Evolutionary conservation across 352 stramenopile species (phyloP), one percentile per base, ranked within the genome.

Genomic region (Globisporangium nodosum): DNA sequence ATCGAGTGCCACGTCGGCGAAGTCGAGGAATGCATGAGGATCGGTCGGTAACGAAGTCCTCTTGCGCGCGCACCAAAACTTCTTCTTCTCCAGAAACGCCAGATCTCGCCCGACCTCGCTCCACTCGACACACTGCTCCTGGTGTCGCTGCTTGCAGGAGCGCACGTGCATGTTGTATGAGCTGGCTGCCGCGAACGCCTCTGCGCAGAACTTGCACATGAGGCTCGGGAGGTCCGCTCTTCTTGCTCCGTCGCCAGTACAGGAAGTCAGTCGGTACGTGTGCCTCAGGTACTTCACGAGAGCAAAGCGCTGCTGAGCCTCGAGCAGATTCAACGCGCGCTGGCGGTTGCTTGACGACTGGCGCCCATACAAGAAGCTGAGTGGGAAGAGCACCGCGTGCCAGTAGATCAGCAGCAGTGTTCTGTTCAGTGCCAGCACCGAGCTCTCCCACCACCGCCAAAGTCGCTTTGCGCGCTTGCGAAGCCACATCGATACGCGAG

Each of bases 211-310:
- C 7, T 30, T 20, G 24, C 59, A 65, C 4, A 55, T 48, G 11
- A 65, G 53, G 21, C 18, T 56, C 13, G 48, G 59, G 3, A 16
- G 24, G n/a, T 18, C 20, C 3, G 1, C 11, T 20, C n/a, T 7
- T 20, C n/a, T 7, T 5, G 16, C 9, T 50, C 13, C 3, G 21
- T 2, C 7, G 49, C 3, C 6, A 11, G 30, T 30, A 31, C 49
- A 30, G 30, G 30, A 39, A 6, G 56, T 6, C 39, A 31, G 24
- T 15, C 52, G 59, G 16, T 43, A 65, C 15, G 31, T 16, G 46
- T 42, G 47, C 0, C 52, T 11, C 48, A 65, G 24, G n/a, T 46
- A 16, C 52, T 65, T 60, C 20, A 54, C 45, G 16, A 60, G 46
- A 16, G 31, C 59, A 20, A 54, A 46, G 16, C 50, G 52, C 52